Evolutionary conservation across 345 rosid species (phyloP), one percentile per base, ranked within the genome.

Genomic region (Isatis tinctoria): DNA sequence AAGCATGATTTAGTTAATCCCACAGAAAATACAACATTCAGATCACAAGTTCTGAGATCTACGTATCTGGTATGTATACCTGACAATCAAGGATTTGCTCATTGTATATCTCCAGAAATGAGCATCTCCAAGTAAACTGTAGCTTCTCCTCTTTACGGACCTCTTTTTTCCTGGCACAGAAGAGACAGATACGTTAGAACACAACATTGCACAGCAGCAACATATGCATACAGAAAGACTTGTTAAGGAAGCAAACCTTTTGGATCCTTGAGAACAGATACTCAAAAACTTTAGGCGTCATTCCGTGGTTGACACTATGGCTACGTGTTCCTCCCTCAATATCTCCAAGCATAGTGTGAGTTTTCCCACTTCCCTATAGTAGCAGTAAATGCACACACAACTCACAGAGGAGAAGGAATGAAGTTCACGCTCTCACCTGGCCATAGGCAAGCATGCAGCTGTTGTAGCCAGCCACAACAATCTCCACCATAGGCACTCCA

Each of bases 361-460:
- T 96, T 80, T 96, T 96, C 40, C 99, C 99, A 85, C 99, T 96
- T 69, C 98, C 99, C 40, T 63, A 28, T 39, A 16, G 22, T 14
- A 48, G 6, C 40, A 35, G 11, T 26, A 39, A 22, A 30, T 6
- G 5, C n/a, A n/a, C n/a, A n/a, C n/a, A n/a, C 49, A 28, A 30
- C 39, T 49, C n/a, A 24, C 1, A 33, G n/a, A 3, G 54, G 17
- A 67, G 28, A 49, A 61, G 11, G 48, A 24, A 37, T 0, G 2
- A 70, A 75, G 69, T n/a, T n/a, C n/a, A n/a, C n/a, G n/a, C n/a
- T n/a, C 87, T 81, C 69, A 96, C 99, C 73, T 96, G 98, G 47
- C 98, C 99, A 79, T 96, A 96, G 1, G 99, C 99, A 83, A 96
- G 92, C 99, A 92, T 96, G 72, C 99, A 96, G 48, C 99, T 96